Percentiles rank a stretch among this genome's conserved stretches.
Conservation (phyloP, 352 stramenopile species). For the Globisporangium radiosum region DNA sequence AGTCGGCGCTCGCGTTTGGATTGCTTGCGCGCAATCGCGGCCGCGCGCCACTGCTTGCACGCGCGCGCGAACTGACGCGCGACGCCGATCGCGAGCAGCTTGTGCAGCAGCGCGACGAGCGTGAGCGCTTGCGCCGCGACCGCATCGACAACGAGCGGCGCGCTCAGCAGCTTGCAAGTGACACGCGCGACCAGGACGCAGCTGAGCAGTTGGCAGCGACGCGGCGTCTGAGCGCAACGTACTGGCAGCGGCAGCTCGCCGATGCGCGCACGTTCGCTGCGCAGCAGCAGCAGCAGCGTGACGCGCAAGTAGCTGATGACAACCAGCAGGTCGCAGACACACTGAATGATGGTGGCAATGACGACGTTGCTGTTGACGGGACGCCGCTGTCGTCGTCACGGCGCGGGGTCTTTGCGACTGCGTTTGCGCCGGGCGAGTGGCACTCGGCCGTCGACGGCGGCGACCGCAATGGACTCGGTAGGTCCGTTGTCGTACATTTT, state of each 20-base stretch:
- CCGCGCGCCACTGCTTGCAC: constrained; percentile 44
- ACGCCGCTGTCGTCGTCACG: constrained; percentile 17
- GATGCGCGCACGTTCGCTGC: constrained; percentile 39
- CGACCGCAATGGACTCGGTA: constrained; percentile 40
- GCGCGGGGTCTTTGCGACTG: constrained; percentile 51
- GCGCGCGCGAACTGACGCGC: constrained; percentile 40
- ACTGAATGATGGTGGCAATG: not conserved
- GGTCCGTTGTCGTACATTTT: not conserved
- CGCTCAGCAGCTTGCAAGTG: constrained; percentile 24
- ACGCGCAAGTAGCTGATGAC: constrained; percentile 31
- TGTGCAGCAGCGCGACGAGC: constrained; percentile 22
- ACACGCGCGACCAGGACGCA: constrained; percentile 14
- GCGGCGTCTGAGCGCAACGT: constrained; percentile 52
- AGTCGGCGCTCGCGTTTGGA: constrained; percentile 40
- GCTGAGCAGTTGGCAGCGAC: constrained; percentile 24
- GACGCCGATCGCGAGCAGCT: constrained; percentile 39
- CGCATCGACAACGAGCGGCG: constrained; percentile 29
- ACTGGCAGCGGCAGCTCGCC: constrained; percentile 64
- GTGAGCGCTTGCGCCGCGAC: constrained; percentile 34
- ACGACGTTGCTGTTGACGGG: not conserved
- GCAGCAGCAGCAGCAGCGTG: constrained; percentile 25
- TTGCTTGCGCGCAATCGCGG: constrained; percentile 52
- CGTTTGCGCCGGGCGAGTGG: constrained; percentile 45
- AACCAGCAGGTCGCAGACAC: constrained; percentile 9
- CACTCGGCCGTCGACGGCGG: constrained; percentile 40